Evolutionary conservation across 352 stramenopile species (phyloP).

Genomic region (Thalassiosira delicatula): DNA sequence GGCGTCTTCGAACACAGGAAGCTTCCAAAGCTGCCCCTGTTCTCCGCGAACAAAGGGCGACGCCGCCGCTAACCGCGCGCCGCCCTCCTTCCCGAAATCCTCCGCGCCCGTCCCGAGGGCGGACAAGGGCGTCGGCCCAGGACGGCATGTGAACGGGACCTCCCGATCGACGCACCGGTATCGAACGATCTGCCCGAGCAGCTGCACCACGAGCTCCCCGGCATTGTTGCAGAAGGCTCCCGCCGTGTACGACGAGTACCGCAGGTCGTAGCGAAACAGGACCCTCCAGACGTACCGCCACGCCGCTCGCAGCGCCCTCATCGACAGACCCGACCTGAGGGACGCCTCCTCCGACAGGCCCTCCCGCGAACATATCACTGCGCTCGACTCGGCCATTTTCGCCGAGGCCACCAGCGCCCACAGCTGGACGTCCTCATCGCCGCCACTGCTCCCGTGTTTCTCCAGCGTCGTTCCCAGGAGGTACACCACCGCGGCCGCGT

Average conservation of each 20-base stretch:
- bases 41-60: constrained; percentile 67
- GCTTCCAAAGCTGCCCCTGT: constrained; percentile 68
- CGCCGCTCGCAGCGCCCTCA: constrained; percentile 29
- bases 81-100: too few relatives aligned
- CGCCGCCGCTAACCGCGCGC: neutral
- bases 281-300: constrained; percentile 77
- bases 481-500: constrained; percentile 74
- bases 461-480: constrained; percentile 71
- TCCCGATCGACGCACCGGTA: constrained; percentile 46
- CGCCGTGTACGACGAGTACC: constrained; percentile 69
- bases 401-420: constrained; percentile 72
- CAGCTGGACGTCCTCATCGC: constrained; percentile 67
- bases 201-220: constrained; percentile 74
- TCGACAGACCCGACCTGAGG: constrained; percentile 32
- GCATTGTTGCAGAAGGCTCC: constrained; percentile 55
- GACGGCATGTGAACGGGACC: constrained; percentile 12
- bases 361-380: constrained; percentile 63
- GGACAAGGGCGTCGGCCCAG: neutral
- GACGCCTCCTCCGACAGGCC: constrained; percentile 32
- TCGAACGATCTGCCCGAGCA: constrained; percentile 75
- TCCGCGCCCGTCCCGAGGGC: neutral
- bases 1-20: constrained; percentile 69
- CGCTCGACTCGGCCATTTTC: constrained; percentile 70
- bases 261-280: constrained; percentile 70
- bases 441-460: constrained; percentile 62